Base-by-base conservation (phyloP, 176 grass and related monocot species). In the Phoenix roebelenii region DNA sequence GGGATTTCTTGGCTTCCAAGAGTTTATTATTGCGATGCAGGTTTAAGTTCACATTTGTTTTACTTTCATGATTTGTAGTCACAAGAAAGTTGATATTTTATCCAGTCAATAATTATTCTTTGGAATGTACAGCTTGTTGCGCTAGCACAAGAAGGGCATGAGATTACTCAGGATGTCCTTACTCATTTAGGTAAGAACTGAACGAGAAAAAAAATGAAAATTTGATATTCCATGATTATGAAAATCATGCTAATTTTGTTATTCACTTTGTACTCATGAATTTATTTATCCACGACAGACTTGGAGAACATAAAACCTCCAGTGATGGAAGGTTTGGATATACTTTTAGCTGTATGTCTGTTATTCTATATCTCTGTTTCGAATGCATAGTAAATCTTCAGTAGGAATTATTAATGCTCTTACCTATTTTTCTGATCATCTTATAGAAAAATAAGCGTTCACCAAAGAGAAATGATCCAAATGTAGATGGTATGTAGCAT, bases 301-400 rank as follows among this genome's bases (percentile, higher is more conserved):
- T 54, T 95, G 67, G 85, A 72, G n/a, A 86, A 44, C 18, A 50
- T 89, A 30, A 78, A 81, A 49, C 83, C 67, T 23, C 90, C 90
- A 59, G 22, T 54, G 54, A 89, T 95, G 90, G 80, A 86, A 79
- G 90, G 85, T 73, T 84, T 95, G 67, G 90, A 83, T 73, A 85
- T 76, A 66, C 81, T 70, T 76, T 58, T 89, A 76, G 64, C 77
- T 68, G 85, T 95, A 84, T 64, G 90, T 89, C 51, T 15, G 28
- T 48, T 14, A 10, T 44, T 44, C 35, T 44, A 44, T 44, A 44
- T 44, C 35, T 44, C 10, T 12, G 35, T 9, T 44, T 14, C 14
- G 12, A 14, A 44, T 14, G 35, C 35, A 44, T 3, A 12, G 35
- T 12, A 44, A 44, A 9, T 44, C 9, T 44, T 44, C 35, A 2